A percentile compares a stretch with the other conserved stretches of the same genome.
Conservation (phyloP, 495 filamentous ascomycete genomes). For the Penicillium macrosclerotiorum region DNA sequence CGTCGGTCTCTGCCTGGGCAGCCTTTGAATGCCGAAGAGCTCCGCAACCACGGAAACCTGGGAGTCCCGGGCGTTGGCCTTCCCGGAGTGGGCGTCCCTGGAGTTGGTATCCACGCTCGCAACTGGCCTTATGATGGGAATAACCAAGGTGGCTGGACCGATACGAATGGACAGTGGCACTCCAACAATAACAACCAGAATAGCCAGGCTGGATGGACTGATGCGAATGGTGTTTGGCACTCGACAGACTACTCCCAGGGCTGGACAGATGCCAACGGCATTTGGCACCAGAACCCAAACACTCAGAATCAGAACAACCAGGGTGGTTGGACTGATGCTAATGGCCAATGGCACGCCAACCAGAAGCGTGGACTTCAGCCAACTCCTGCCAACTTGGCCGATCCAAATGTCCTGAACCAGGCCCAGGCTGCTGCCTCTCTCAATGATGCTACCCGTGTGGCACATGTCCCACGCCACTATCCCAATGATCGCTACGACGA, state of each 20-base stretch:
- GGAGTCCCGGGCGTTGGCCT: neutral
- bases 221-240: constrained; percentile 21
- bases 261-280: constrained; percentile 15
- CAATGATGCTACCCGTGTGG: too few species aligned
- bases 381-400: neutral
- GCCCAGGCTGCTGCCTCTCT: neutral
- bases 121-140: constrained; percentile 12
- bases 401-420: neutral
- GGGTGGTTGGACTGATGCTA: constrained; percentile 19
- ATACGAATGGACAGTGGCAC: constrained; percentile 10
- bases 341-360: constrained; percentile 20
- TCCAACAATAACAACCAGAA: constrained; percentile 11
- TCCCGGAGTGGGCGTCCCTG: constrained; percentile 4
- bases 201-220: constrained; percentile 10
- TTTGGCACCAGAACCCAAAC: constrained; percentile 13
- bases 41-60: constrained; percentile 4
- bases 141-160: constrained; percentile 16
- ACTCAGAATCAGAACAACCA: constrained; percentile 10
- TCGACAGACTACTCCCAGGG: constrained; percentile 15
- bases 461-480: neutral
- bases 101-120: constrained; percentile 13
- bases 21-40: neutral
- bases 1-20: constrained; percentile 5
- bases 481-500: neutral
- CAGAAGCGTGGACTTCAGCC: constrained; percentile 16